Evolutionary conservation across 768 basidiomycete genomes (phyloP).

Genomic region (Psilocybe sp.): DNA sequence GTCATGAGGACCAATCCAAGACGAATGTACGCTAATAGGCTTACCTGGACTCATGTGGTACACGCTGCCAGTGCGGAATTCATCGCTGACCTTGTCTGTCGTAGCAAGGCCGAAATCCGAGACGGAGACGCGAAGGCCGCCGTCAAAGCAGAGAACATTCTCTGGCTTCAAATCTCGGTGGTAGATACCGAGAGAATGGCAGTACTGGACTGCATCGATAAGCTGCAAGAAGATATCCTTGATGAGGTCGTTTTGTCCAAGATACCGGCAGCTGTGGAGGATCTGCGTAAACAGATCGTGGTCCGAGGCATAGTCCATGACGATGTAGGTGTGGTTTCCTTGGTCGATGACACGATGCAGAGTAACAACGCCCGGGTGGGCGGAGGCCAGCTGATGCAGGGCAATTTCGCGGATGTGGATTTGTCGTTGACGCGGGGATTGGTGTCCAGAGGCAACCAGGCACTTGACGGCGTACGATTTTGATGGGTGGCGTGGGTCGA

Average conservation of each 20-base stretch:
- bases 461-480: constrained; percentile 92
- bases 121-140: constrained; percentile 79
- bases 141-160: constrained; percentile 75
- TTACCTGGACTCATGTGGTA: constrained; percentile 97
- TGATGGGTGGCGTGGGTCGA: constrained; percentile 54
- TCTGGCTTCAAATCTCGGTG: constrained; percentile 79
- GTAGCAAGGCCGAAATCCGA: constrained; percentile 97
- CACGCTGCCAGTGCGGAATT: constrained; percentile 93
- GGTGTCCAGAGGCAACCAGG: constrained; percentile 56
- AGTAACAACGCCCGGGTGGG: constrained; percentile 84
- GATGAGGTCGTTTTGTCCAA: constrained; percentile 83
- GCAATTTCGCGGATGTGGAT: constrained; percentile 91
- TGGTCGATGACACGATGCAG: constrained; percentile 91
- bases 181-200: constrained; percentile 88
- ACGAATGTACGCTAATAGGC: constrained; percentile 16
- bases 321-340: constrained; percentile 79
- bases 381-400: constrained; percentile 77
- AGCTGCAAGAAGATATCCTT: constrained; percentile 91
- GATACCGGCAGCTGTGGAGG: constrained; percentile 69
- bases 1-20: constrained; percentile 4
- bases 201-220: constrained; percentile 90
- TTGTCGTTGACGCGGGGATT: constrained; percentile 62
- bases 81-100: constrained; percentile 80
- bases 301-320: constrained; percentile 91
- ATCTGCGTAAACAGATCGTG: constrained; percentile 95